Conservation (phyloP, 805 yeast genomes). For the Wickerhamomyces chaumierensis region DNA sequence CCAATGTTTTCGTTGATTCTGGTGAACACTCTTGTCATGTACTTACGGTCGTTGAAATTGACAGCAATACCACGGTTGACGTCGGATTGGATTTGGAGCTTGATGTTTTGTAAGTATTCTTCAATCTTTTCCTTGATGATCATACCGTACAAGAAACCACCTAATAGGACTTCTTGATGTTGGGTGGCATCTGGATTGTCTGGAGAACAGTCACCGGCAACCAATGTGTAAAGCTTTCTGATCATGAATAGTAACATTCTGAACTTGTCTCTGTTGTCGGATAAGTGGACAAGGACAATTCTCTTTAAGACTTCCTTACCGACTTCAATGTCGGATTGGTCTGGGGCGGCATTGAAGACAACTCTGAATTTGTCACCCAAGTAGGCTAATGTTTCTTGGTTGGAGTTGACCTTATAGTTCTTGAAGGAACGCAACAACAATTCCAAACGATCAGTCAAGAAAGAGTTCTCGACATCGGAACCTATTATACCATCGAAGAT, state of each 20-base stretch:
- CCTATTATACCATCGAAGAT: conserved; percentile 96
- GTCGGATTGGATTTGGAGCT: conserved; percentile 67
- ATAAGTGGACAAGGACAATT: conserved; percentile 83
- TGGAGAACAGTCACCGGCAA: conserved; percentile 93
- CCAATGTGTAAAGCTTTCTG: conserved; percentile 86
- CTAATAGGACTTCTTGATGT: conserved; percentile 92
- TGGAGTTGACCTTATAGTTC: conserved; percentile 63
- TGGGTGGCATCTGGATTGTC: conserved; percentile 99
- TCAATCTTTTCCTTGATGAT: conserved; percentile 93
- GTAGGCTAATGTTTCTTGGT: conserved; percentile 84
- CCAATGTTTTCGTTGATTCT: conserved; percentile 91
- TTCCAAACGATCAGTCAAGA: conserved; percentile 96
- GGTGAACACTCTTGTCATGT: conserved; percentile 66
- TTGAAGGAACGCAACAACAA: conserved; percentile 82
- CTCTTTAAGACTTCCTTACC: conserved; percentile 75
- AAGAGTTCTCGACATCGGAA: conserved; percentile 74
- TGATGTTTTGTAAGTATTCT: conserved; percentile 71
- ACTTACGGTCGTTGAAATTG: conserved; percentile 74
- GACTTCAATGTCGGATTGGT: conserved; percentile 79
- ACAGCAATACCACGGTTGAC: conserved; percentile 71
- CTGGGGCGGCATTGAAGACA: conserved; percentile 82
- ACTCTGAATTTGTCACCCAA: conserved; percentile 94
- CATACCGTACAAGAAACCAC: conserved; percentile 96
- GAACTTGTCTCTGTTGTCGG: conserved; percentile 67
- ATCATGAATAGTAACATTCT: conserved; percentile 87